phyloP scores from a whole-genome alignment of 2,329 filamentous ascomycete species.

The Pezicula carpinea region DNA sequence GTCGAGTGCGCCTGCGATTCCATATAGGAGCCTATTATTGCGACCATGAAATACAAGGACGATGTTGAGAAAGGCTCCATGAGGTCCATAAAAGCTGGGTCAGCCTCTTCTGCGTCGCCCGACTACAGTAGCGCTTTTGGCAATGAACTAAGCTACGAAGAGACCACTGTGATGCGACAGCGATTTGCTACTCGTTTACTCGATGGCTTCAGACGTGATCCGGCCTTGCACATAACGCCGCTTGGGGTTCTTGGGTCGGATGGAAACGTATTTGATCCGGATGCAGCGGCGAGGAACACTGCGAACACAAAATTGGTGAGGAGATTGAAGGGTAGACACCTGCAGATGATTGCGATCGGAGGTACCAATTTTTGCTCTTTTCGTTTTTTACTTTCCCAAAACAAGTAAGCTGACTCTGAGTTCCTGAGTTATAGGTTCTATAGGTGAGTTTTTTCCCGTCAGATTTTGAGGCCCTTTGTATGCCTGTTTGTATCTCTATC shows the following conservation, averaged over 20 bases:
- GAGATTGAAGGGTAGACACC: conserved; percentile 75
- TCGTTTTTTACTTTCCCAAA: no score
- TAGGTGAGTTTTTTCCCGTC: neutral
- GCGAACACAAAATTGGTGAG: conserved; percentile 71
- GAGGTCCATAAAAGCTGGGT: conserved; percentile 5
- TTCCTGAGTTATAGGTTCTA: no score
- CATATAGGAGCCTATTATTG: neutral
- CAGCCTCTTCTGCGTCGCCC: conserved; percentile 4
- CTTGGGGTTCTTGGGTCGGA: conserved; percentile 29
- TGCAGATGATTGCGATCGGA: conserved; percentile 97
- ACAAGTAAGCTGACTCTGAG: no score
- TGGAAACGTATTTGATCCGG: conserved; percentile 52
- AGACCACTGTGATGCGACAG: conserved; percentile 14
- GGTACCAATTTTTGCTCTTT: no score
- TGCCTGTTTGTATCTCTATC: no score
- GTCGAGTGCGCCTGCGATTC: neutral
- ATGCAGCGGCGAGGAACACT: conserved; percentile 56
- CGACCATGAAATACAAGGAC: neutral
- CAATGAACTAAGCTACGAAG: conserved; percentile 20
- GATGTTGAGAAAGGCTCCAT: neutral
- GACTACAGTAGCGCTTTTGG: conserved; percentile 16
- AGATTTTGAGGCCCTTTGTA: neutral
- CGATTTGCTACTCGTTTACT: conserved; percentile 13
- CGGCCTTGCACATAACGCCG: conserved; percentile 42
- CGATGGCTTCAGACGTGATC: conserved; percentile 26